Conservation (phyloP, 2,329 filamentous ascomycete genomes). For the Parascedosporium putredinis region DNA sequence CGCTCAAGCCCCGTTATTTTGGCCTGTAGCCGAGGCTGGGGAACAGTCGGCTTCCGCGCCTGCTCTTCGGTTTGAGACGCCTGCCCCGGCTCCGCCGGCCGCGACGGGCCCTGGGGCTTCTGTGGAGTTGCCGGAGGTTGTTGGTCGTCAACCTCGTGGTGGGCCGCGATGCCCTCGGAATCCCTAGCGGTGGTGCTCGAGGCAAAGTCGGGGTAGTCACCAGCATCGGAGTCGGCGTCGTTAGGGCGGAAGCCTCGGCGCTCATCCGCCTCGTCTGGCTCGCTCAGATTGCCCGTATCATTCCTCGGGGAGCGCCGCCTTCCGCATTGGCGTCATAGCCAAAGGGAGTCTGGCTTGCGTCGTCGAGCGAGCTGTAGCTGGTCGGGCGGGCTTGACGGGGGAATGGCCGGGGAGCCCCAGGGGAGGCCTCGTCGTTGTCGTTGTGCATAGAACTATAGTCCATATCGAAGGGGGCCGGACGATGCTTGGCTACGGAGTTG, state of each 20-base stretch:
- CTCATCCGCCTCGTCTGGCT: not conserved
- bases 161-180: not conserved
- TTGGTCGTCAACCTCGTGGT: not conserved
- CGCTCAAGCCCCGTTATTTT: slow-evolving; percentile 92
- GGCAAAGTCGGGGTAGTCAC: not conserved
- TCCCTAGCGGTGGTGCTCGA: not conserved
- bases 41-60: slow-evolving; percentile 48
- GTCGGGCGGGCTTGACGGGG: not conserved
- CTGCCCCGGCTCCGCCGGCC: slow-evolving; percentile 11
- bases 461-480: not conserved
- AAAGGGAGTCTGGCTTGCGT: slow-evolving; percentile 6
- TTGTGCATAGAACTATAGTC: slow-evolving; percentile 8
- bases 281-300: not conserved
- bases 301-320: slow-evolving; percentile 1
- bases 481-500: no score
- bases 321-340: slow-evolving; percentile 2
- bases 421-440: slow-evolving; percentile 1
- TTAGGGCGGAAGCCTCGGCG: not conserved
- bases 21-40: slow-evolving; percentile 76
- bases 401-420: slow-evolving; percentile 5
- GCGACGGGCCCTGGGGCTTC: slow-evolving; percentile 17
- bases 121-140: slow-evolving; percentile 13
- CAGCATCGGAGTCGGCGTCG: not conserved
- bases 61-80: slow-evolving; percentile 15
- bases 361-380: not conserved